phyloP scores from a whole-genome alignment of 306 rosid genomes.

The Rubus idaeus region DNA sequence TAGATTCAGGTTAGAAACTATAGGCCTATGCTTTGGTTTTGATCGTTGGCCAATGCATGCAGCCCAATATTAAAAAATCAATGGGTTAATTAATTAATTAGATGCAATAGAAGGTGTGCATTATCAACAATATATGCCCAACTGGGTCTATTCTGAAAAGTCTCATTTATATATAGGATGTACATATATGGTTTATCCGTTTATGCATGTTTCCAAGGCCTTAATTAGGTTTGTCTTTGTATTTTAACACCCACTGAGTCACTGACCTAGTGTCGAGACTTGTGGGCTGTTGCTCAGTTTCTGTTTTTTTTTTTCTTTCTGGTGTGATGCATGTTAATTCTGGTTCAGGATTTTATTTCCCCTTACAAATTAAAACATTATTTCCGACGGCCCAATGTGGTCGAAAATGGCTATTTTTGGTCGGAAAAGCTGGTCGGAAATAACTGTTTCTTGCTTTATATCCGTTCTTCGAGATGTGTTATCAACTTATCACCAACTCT shows the following conservation, averaged over 20 bases:
- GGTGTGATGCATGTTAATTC: not conserved
- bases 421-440: not conserved
- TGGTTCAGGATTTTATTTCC: not conserved
- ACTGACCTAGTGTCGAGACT: not conserved
- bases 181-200: not conserved
- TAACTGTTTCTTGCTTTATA: not conserved
- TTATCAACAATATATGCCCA: not conserved
- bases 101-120: not conserved
- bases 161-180: not conserved
- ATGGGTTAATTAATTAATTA: not conserved
- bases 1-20: too few relatives aligned
- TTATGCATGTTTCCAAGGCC: not conserved
- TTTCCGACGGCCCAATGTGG: not conserved
- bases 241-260: not conserved
- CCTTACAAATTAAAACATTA: not conserved
- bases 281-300: not conserved
- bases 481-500: too few relatives aligned
- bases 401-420: not conserved
- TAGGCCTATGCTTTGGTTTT: not conserved
- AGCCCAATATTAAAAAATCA: not conserved
- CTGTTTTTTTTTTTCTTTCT: not conserved
- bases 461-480: not conserved
- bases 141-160: not conserved
- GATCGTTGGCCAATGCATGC: not conserved
- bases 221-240: not conserved